Base-by-base conservation (phyloP, 2,329 filamentous ascomycete genomes). In the Pezicula radicicola region DNA sequence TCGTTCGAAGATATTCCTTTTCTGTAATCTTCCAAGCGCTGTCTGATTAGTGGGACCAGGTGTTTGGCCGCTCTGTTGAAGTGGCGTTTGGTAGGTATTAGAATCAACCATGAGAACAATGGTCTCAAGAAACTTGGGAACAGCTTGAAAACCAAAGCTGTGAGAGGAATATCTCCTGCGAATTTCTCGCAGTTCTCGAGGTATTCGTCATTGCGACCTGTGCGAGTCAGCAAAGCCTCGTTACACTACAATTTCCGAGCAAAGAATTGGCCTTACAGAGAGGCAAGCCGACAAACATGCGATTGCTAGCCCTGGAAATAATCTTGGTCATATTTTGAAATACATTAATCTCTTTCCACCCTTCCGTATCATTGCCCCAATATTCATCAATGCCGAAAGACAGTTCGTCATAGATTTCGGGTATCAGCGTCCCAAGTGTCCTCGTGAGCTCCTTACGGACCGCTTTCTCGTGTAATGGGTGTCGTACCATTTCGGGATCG, bases 251-350 rank as follows among this genome's bases (percentile, higher is more conserved):
- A 16, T 9, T 2, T 3, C 37, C n/a, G 27, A n/a, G 16, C 9
- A 19, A 21, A 5, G 16, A 12, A n/a, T 30, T 13, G 25, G 25
- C 15, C 55, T 16, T 53, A 61, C 72, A 76, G 0, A 76, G 62
- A n/a, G 70, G 66, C 7, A 66, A 42, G 1, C 75, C 74, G 44
- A 77, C 69, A 33, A 77, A 67, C 54, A 74, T 66, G n/a, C 71
- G 68, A 58, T 75, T 76, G 16, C 69, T 69, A 16, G 71, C 60
- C 5, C 66, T 61, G 0, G 72, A 65, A 5, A 75, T 64, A 35
- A 74, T 66, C 4, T 63, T 58, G 60, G 66, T 63, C 47, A 73
- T 64, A 3, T 65, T 68, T 6, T 67, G 60, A 33, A 68, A 66
- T 12, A 56, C 55, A 8, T 10, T 27, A 21, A 61, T 46, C 7